A percentile compares a stretch with the other conserved stretches of the same genome.
Evolutionary conservation across 352 stramenopile species (phyloP).

Genomic region (Blastocystis sp.): DNA sequence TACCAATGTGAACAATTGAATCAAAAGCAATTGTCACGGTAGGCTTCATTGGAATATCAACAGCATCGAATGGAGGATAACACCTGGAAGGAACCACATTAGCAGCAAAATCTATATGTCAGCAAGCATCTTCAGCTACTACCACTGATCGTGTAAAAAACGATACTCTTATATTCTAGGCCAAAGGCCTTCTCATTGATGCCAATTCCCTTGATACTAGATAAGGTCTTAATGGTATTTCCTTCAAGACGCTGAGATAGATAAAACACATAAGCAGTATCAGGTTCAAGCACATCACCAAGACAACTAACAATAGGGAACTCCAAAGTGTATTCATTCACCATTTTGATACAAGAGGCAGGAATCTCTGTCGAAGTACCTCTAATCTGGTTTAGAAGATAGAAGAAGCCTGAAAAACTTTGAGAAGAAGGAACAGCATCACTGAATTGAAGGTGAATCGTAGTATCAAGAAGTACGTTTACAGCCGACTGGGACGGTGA

Average conservation of each 20-base stretch:
- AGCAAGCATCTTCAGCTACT: neutral
- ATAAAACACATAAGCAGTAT: conserved; percentile 53
- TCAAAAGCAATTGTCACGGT: conserved; percentile 33
- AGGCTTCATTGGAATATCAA: conserved; percentile 6
- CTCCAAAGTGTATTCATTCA: conserved; percentile 2
- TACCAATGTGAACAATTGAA: neutral
- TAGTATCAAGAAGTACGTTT: conserved; percentile 34
- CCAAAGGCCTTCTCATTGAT: conserved; percentile 23
- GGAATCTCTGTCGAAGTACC: neutral
- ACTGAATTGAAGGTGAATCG: conserved; percentile 20
- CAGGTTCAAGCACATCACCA: conserved; percentile 27
- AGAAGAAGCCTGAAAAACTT: conserved; percentile 5
- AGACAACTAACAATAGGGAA: conserved; percentile 33
- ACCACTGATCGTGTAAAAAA: conserved; percentile 1
- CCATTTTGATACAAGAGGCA: conserved; percentile 2
- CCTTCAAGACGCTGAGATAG: conserved; percentile 13
- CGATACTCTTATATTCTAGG: conserved; percentile 33
- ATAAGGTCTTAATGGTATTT: neutral
- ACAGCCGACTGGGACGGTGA: neutral
- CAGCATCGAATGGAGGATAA: neutral
- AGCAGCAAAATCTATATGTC: neutral
- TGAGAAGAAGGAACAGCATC: neutral
- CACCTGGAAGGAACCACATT: conserved; percentile 20
- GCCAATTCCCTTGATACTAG: conserved; percentile 1
- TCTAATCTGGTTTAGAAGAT: conserved; percentile 32